Percentiles rank a stretch among this genome's conserved stretches.
These are phyloP conservation scores for Cerrena zonata DNA, from an alignment of 1,284 basidiomycete genomes.

Conservation along the genomic window DNA sequence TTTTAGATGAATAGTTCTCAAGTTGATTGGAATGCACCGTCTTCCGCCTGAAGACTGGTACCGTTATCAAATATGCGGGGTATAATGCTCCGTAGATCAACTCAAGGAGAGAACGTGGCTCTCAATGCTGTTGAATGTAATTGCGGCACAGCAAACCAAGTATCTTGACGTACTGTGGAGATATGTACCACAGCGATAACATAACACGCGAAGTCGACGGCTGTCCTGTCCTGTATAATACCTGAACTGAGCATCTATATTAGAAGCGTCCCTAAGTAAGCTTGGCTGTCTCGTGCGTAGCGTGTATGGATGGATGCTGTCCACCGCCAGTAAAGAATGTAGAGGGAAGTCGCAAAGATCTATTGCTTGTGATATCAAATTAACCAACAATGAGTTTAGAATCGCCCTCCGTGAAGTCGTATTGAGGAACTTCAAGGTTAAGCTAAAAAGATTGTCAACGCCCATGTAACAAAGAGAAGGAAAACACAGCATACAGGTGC, in stretches of 20 bases:
- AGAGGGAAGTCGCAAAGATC: not conserved
- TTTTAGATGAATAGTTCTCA: no score
- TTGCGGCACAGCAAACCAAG: no score
- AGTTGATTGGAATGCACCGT: no score
- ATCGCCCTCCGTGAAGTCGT: conserved; percentile 84
- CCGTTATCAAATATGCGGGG: no score
- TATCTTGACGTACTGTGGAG: no score
- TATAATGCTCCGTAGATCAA: no score
- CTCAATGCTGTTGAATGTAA: no score
- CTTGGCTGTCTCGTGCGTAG: not conserved
- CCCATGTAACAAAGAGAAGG: conserved; percentile 1
- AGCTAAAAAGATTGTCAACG: conserved; percentile 44
- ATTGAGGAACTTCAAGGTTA: conserved; percentile 88
- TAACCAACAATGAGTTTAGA: conserved; percentile 90
- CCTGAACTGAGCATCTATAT: not conserved
- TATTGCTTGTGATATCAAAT: conserved; percentile 16
- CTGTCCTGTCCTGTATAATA: no score
- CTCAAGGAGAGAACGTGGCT: no score
- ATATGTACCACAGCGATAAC: no score
- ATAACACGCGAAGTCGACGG: no score
- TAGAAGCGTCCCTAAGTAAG: not conserved
- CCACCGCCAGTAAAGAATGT: not conserved
- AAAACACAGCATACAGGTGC: conserved; percentile 63
- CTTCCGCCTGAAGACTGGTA: no score
- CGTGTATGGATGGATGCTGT: not conserved